Base-by-base conservation (phyloP, 2,329 filamentous ascomycete genomes). In the Curvularia verruculosa region DNA sequence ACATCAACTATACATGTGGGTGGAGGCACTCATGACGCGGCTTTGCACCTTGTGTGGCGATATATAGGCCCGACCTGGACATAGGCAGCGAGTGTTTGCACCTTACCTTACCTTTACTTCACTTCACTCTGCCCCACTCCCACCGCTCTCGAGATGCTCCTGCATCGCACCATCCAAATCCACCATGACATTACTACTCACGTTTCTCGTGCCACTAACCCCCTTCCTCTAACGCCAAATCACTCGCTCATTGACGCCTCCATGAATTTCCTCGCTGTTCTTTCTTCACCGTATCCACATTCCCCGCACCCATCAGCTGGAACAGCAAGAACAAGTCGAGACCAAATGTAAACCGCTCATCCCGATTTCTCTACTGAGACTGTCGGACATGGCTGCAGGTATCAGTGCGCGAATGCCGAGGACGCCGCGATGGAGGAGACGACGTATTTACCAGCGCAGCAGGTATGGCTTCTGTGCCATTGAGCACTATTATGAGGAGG, bases 381-480 rank as follows among this genome's bases (percentile, higher is more conserved):
- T n/a, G n/a, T n/a, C n/a, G n/a, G n/a, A n/a, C n/a, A n/a, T n/a
- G n/a, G n/a, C n/a, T n/a, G n/a, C 2, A 52, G 49, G 9, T 52
- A 56, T n/a, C 36, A 56, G 29, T 56, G 49, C 23, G 47, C 54
- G n/a, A 48, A 56, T 24, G n/a, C n/a, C n/a, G n/a, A n/a, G n/a
- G n/a, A n/a, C n/a, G n/a, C n/a, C n/a, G n/a, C n/a, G n/a, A n/a
- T n/a, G n/a, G n/a, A n/a, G n/a, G n/a, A n/a, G n/a, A n/a, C n/a
- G n/a, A n/a, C n/a, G n/a, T n/a, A n/a, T n/a, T n/a, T n/a, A n/a
- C n/a, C n/a, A n/a, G n/a, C n/a, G n/a, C n/a, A n/a, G n/a, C 49
- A 60, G 39, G n/a, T 56, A 55, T 19, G 60, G 62, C 12, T 63
- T 65, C 47, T 65, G 60, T 45, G 45, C 41, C 10, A 55, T 52